These are phyloP conservation scores for Aristolochia californica DNA, from an alignment of 164 flowering plant genomes.

Conservation along the genomic window DNA sequence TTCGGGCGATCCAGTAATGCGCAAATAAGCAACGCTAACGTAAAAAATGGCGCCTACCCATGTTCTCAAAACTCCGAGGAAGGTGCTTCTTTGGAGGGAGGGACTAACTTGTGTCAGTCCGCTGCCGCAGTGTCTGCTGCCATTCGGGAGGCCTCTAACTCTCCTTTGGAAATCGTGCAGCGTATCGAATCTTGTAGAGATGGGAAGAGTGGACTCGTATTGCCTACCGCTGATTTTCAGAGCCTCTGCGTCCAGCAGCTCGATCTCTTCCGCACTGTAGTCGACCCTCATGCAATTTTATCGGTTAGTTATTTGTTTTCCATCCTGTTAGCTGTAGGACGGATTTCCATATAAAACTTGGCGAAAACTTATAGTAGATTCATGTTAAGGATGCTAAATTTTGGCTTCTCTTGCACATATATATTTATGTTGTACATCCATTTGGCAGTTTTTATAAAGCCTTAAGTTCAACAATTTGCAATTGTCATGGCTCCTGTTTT, in stretches of 20 bases:
- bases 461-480: not conserved
- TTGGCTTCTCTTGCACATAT: too few relatives aligned
- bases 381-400: not conserved
- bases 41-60: not conserved
- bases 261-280: constrained; percentile 60
- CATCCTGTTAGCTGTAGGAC: not conserved
- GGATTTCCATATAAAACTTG: not conserved
- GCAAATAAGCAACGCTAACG: not conserved
- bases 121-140: constrained; percentile 65
- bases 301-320: constrained; percentile 31
- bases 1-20: too few relatives aligned
- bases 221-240: constrained; percentile 73
- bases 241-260: constrained; percentile 74
- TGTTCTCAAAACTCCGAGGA: not conserved
- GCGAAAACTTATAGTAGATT: not conserved
- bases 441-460: not conserved
- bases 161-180: constrained; percentile 65
- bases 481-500: not conserved
- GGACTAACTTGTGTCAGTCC: constrained; percentile 28
- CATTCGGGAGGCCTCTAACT: constrained; percentile 41
- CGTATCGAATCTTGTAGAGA: constrained; percentile 26
- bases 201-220: constrained; percentile 30
- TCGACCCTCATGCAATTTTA: constrained; percentile 47
- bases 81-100: too few relatives aligned
- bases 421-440: not conserved